A percentile compares a stretch with the other conserved stretches of the same genome.
Conservation (phyloP, 441 rosid species). For the Populus hybrid region DNA sequence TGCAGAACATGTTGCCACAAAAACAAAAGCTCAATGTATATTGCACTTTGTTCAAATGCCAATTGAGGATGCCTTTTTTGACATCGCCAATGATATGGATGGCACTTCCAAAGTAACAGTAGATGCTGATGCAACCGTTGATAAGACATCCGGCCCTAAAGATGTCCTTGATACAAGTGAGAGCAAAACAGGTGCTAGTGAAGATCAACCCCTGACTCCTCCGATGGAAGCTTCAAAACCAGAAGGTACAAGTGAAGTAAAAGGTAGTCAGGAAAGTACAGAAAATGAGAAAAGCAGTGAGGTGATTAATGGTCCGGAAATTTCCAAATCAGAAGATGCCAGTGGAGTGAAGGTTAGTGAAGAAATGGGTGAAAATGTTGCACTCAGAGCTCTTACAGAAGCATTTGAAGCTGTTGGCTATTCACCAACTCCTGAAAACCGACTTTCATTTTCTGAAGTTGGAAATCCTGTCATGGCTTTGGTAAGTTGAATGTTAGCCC, state of each 20-base stretch:
- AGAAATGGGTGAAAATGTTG: constrained; percentile 49
- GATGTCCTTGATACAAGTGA: constrained; percentile 53
- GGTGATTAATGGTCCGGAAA: constrained; percentile 37
- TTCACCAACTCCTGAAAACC: constrained; percentile 52
- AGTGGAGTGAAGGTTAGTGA: constrained; percentile 31
- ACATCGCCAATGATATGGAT: constrained; percentile 40
- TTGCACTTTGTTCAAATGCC: constrained; percentile 99
- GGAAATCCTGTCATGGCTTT: constrained; percentile 98
- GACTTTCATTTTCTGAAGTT: constrained; percentile 78
- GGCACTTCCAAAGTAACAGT: constrained; percentile 41
- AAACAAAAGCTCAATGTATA: constrained; percentile 94
- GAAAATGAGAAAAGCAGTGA: constrained; percentile 38
- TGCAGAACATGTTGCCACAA: constrained; percentile 99
- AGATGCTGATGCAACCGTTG: constrained; percentile 32
- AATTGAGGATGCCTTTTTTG: constrained; percentile 78
- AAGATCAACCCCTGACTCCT: constrained; percentile 44
- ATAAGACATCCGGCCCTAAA: constrained; percentile 40
- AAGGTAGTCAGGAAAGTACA: constrained; percentile 34
- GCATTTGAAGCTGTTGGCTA: constrained; percentile 90
- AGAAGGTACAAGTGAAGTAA: constrained; percentile 46
- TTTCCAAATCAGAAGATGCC: constrained; percentile 32
- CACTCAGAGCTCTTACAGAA: constrained; percentile 72
- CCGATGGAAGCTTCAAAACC: constrained; percentile 46
- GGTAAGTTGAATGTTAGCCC: constrained; percentile 48
- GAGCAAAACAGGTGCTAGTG: constrained; percentile 40